Conservation (phyloP, 768 basidiomycete species). For the Lentinula lateritia region DNA sequence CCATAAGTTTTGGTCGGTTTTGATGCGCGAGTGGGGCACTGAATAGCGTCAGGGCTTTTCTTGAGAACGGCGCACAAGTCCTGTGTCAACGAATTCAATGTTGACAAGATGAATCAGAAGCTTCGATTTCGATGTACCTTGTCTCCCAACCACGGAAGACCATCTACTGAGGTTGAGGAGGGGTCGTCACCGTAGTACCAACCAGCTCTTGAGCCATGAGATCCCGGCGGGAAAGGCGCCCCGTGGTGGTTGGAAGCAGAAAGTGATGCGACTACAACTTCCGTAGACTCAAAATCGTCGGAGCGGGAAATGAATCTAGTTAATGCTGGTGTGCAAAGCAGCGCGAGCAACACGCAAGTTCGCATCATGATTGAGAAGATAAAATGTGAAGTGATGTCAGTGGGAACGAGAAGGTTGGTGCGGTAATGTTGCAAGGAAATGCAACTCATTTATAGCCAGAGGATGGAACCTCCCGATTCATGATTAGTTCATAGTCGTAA, state of each 20-base stretch:
- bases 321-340: no score
- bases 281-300: background rate
- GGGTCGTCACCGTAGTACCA: slow-evolving; percentile 29
- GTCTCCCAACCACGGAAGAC: background rate
- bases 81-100: background rate
- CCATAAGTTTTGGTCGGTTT: background rate
- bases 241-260: slow-evolving; percentile 23
- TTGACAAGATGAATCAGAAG: no score
- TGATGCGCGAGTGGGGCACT: no score
- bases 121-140: background rate
- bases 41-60: slow-evolving; percentile 18
- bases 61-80: slow-evolving; percentile 18
- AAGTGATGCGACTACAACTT: background rate
- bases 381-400: no score
- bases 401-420: no score
- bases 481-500: no score
- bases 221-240: slow-evolving; percentile 29
- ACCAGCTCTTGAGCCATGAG: slow-evolving; percentile 20
- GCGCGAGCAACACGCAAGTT: no score
- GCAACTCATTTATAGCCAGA: no score
- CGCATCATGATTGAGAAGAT: no score
- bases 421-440: no score
- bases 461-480: no score
- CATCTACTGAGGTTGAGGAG: background rate
- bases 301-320: no score